phyloP scores from a whole-genome alignment of 176 grass and related monocot genomes.

The Alopecurus myosuroides region DNA sequence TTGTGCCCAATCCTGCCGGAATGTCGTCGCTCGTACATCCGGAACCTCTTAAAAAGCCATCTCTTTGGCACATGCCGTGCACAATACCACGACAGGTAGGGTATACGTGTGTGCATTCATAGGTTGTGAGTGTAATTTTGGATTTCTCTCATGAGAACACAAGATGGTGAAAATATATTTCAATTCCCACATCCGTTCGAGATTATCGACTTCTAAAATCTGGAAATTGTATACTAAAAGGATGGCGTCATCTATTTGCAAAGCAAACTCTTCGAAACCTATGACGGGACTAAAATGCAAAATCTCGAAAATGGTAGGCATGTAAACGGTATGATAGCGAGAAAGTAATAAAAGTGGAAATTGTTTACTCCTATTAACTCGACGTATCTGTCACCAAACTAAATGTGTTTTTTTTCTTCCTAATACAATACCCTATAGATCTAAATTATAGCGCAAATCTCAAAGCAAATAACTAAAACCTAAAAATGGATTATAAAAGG shows the following conservation, averaged over 20 bases:
- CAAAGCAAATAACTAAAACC: background rate
- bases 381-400: background rate
- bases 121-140: too few species aligned
- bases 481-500: background rate
- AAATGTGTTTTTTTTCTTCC: background rate
- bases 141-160: too few species aligned
- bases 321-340: background rate
- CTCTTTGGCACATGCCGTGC: too few species aligned
- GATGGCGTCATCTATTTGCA: background rate
- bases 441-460: background rate
- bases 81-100: too few species aligned
- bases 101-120: too few species aligned
- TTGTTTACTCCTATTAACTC: background rate
- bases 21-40: too few species aligned
- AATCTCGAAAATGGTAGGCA: background rate
- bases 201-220: background rate
- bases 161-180: background rate
- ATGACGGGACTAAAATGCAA: background rate
- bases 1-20: too few species aligned
- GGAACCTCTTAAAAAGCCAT: too few species aligned
- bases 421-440: background rate
- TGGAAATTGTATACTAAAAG: background rate
- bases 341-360: background rate
- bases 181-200: background rate
- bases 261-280: background rate